Evolutionary conservation across 768 basidiomycete species (phyloP), one percentile per base, ranked within the genome.

Genomic region (Tephrocybe sp.): DNA sequence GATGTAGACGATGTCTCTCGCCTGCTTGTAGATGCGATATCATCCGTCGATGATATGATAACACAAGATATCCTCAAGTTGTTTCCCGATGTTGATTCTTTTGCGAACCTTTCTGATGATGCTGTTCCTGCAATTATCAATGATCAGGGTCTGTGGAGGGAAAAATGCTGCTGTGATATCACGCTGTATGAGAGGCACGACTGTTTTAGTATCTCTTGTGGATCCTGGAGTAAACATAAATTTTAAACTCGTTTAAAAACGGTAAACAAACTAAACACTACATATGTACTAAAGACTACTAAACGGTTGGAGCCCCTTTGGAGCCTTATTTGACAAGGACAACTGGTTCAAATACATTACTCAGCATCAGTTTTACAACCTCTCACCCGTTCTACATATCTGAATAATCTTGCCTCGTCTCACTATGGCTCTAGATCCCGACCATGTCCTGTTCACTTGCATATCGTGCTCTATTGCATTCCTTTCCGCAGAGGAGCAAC

Each of bases 401-500:
- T n/a, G n/a, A n/a, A n/a, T n/a, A n/a, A n/a, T n/a, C n/a, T n/a
- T n/a, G n/a, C n/a, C n/a, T n/a, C n/a, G n/a, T n/a, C n/a, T 13
- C 31, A 38, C 47, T 27, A 56, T 31, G 52, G 57, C 57, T 41
- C 74, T 76, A 71, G 57, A 65, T 44, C 52, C 61, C 16, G 55
- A 68, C 31, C 55, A 68, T 54, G 60, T 60, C 12, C 64, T 91
- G 15, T 94, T 88, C 65, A 92, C 94, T 42, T 99, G 97, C 57
- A 72, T 94, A 12, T 90, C 91, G 55, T 99, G 97, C 68, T 77
- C 84, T 2, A 87, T 98, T 61, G 92, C 88, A 1, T 97, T 97
- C 65, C 66, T 75, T 34, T 77, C 84, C 11, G 83, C 93, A 16
- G 84, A 87, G 45, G 87, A 91, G 33, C 95, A 98, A 68, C 79